Evolutionary conservation across 163 green algal genomes (phyloP), one percentile per base, ranked within the genome.

Genomic region (Trebouxiophyceae sp.): DNA sequence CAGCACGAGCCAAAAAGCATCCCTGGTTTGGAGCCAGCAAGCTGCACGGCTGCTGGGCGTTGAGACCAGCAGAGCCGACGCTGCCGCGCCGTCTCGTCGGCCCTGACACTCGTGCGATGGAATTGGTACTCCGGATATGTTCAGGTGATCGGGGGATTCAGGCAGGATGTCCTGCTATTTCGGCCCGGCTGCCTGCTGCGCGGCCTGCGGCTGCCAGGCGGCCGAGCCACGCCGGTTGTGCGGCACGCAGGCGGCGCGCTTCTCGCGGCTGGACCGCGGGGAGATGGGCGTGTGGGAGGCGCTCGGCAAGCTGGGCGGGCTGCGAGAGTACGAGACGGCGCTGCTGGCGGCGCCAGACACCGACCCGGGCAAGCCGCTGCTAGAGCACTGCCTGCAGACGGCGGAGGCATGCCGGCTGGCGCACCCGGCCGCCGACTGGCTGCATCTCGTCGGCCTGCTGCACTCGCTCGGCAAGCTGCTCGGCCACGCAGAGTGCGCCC

Each of bases 401-500:
- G 70, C 65, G 7, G 65, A 68, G 31, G 44, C 32, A 20, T 69
- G 68, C 68, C 50, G 39, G 39, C 60, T 79, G 7, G 74, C 79
- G 20, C 81, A 82, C 63, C 87, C 87, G 2, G 77, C 90, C 22
- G 71, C 81, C 60, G 84, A 91, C 50, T 93, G 80, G 80, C 74
- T 93, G 77, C 78, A 86, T 33, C 69, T 95, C 46, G 85, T 86
- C 26, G 88, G 84, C 23, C 76, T 93, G 28, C 78, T 95, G 6
- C 85, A 93, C 60, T 71, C 72, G 8, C 77, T 93, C n/a, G 88
- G 88, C 62, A 91, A 91, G 71, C 77, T 95, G 68, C 81, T 95
- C 46, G 80, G 79, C 27, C 86, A 92, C 73, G 45, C 60, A 3
- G 71, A 46, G 72, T 86, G 69, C 60, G 73, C 26, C 12, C 24